phyloP scores from a whole-genome alignment of 139 green algal genomes.

The Klebsormidium nitens region DNA sequence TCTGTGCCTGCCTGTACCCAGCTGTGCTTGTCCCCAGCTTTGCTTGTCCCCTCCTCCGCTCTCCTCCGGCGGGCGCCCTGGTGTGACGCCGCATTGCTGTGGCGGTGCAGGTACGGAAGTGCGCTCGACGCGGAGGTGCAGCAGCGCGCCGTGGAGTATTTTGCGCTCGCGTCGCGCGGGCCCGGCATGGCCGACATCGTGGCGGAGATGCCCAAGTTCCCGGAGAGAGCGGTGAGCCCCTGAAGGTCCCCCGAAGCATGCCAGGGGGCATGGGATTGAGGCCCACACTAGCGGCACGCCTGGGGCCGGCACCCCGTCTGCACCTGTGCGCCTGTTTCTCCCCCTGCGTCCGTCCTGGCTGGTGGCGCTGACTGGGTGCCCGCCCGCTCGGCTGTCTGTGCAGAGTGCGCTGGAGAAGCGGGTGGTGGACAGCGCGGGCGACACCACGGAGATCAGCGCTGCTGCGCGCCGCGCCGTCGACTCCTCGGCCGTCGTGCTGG shows the following conservation, averaged over 20 bases:
- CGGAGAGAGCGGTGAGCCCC: slow-evolving; percentile 25
- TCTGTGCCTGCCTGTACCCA: no score
- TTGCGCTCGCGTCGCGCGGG: slow-evolving; percentile 43
- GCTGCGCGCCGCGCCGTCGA: not conserved
- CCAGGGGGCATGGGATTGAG: no score
- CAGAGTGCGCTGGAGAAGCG: slow-evolving; percentile 37
- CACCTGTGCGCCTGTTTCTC: no score
- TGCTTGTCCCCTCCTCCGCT: slow-evolving; percentile 6
- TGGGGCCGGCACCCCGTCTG: no score
- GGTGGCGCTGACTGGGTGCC: no score
- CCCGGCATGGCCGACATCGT: slow-evolving; percentile 39
- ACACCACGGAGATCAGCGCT: slow-evolving; percentile 11
- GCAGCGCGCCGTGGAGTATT: slow-evolving; percentile 89
- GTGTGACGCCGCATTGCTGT: slow-evolving; percentile 31
- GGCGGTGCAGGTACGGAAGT: slow-evolving; percentile 42
- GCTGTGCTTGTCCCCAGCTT: not conserved
- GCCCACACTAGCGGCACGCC: no score
- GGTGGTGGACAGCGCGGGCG: slow-evolving; percentile 18
- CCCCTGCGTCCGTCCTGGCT: no score
- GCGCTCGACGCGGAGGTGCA: slow-evolving; percentile 82
- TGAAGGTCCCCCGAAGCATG: no score
- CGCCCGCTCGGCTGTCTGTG: no score
- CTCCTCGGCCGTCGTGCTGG: slow-evolving; percentile 18
- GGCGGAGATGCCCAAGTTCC: slow-evolving; percentile 52
- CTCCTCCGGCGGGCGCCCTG: slow-evolving; percentile 4